Conservation (phyloP, 2,329 filamentous ascomycete species). For the Xenoacremonium recifei region DNA sequence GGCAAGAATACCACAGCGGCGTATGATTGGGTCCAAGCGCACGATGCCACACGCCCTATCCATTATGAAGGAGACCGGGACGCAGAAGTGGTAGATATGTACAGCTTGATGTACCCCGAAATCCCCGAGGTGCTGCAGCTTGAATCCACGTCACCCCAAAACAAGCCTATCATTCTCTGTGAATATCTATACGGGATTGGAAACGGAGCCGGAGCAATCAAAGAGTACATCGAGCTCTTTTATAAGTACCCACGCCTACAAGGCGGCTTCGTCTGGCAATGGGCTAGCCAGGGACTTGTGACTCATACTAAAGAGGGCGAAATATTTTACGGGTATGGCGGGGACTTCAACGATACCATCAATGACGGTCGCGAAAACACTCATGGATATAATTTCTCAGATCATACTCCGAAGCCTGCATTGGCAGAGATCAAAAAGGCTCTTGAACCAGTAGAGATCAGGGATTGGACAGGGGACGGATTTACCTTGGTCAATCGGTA, state of each 20-base stretch:
- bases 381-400: constrained; percentile 55
- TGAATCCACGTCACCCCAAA: constrained; percentile 39
- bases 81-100: constrained; percentile 62
- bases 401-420: constrained; percentile 56
- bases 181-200: constrained; percentile 68
- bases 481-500: constrained; percentile 48
- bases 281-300: constrained; percentile 48
- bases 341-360: constrained; percentile 60
- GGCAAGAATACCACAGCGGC: constrained; percentile 67
- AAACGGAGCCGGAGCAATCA: constrained; percentile 67
- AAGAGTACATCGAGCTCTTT: constrained; percentile 67
- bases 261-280: constrained; percentile 67
- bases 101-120: constrained; percentile 64
- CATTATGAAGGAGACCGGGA: constrained; percentile 67
- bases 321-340: constrained; percentile 55
- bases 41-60: constrained; percentile 57
- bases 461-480: constrained; percentile 34
- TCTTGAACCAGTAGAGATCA: constrained; percentile 49
- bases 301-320: background rate
- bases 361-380: constrained; percentile 62
- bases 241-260: constrained; percentile 59
- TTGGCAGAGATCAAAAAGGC: constrained; percentile 57
- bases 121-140: constrained; percentile 50
- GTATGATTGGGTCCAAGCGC: constrained; percentile 58
- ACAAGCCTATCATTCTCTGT: constrained; percentile 59